Evolutionary conservation across 2,329 filamentous ascomycete genomes (phyloP), one percentile per base, ranked within the genome.

Genomic region (Dactylellina sp.): DNA sequence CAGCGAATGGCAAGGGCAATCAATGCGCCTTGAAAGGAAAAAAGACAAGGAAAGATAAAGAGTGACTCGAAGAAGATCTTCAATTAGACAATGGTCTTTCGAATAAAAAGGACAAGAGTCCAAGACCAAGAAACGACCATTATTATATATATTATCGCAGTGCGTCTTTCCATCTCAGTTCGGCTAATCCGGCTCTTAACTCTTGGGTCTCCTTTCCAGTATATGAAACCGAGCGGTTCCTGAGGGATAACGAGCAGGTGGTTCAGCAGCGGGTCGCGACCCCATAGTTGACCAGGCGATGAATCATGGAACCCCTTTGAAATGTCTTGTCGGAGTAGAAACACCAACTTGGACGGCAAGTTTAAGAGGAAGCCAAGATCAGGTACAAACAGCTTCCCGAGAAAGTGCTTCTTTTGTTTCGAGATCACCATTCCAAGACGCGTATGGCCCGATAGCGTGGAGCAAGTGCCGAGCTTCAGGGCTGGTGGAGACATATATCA

Each of bases 1-100:
- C 72, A 71, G 68, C 75, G 76, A 65, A 68, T 71, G 64, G 47
- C 60, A 78, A 77, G 76, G 75, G 78, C 77, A 78, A 77, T 77
- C 76, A 75, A 77, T 75, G 77, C 76, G 75, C 77, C 77, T 65
- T 76, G 76, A 46, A 63, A 64, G 60, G 16, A 50, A 25, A 63
- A 39, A 49, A 25, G 64, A 71, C 59, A 53, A 75, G 75, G 59
- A 53, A 63, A 75, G 47, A 14, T 71, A 66, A 66, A 28, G 68
- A 72, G 56, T 61, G 68, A 65, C 60, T 20, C 42, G 66, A 62
- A 71, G 68, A 60, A 63, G 49, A 72, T 42, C 60, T 55, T 65
- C 60, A 55, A 59, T 37, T 72, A n/a, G n/a, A n/a, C 56, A 39
- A 44, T 25, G 24, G 68, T 60, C 64, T 52, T 35, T 60, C 50